A percentile compares a stretch with the other conserved stretches of the same genome.
Evolutionary conservation across 2,329 filamentous ascomycete genomes (phyloP).

Genomic region (Rhinocladiella mackenziei): DNA sequence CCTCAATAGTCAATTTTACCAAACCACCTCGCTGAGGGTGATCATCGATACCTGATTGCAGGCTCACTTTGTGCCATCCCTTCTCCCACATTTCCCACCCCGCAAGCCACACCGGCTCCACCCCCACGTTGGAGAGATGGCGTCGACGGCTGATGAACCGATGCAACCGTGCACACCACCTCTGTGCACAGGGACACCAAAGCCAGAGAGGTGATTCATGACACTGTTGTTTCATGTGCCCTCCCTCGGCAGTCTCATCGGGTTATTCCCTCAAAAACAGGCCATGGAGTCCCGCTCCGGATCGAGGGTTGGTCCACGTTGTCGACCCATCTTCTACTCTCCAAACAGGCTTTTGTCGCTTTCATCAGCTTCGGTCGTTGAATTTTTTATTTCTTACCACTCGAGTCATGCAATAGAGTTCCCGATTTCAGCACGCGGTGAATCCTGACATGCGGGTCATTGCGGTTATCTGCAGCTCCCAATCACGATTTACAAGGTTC

Average conservation of each 20-base stretch:
- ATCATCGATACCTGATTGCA: too few relatives aligned
- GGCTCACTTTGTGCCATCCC: slow-evolving; percentile 1
- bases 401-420: slow-evolving; percentile 18
- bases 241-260: slow-evolving; percentile 11
- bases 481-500: slow-evolving; percentile 20
- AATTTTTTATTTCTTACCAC: slow-evolving; percentile 8
- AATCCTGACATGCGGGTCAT: slow-evolving; percentile 23
- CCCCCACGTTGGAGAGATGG: slow-evolving; percentile 9
- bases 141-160: slow-evolving; percentile 1
- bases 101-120: slow-evolving; percentile 9
- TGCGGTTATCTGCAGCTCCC: slow-evolving; percentile 22
- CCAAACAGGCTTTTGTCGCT: too few relatives aligned
- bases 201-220: not conserved
- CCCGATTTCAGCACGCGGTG: slow-evolving; percentile 2
- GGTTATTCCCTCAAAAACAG: not conserved
- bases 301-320: too few relatives aligned
- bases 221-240: slow-evolving; percentile 5
- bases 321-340: slow-evolving; percentile 4
- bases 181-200: not conserved
- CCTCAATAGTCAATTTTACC: too few relatives aligned
- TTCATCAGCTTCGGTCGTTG: too few relatives aligned
- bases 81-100: slow-evolving; percentile 1
- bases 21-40: too few relatives aligned
- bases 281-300: not conserved
- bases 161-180: slow-evolving; percentile 6